These are phyloP conservation scores for Tetrahymena thermophila DNA, from an alignment of 73 alveolate genomes.

Conservation along the genomic window DNA sequence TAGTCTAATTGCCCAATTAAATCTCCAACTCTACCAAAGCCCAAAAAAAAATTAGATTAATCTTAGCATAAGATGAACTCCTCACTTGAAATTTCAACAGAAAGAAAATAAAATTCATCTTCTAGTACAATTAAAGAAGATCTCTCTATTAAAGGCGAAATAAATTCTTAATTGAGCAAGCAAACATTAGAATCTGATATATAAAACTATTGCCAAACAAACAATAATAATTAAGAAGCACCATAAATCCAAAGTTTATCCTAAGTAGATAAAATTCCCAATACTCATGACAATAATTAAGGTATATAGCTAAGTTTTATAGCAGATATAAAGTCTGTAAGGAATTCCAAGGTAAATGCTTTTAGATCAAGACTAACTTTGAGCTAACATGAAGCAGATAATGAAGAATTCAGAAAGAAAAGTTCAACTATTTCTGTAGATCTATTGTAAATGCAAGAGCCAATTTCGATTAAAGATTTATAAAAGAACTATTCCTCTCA, in stretches of 20 bases:
- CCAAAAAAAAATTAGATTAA: background rate
- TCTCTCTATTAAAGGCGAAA: background rate
- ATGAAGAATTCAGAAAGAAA: background rate
- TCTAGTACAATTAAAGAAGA: background rate
- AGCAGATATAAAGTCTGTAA: background rate
- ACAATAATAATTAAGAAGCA: background rate
- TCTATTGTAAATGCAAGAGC: background rate
- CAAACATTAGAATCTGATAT: background rate
- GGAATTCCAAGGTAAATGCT: background rate
- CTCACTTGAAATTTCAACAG: background rate
- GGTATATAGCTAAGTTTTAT: background rate
- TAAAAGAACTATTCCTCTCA: background rate
- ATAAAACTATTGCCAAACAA: background rate
- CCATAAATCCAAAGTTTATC: background rate
- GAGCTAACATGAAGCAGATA: background rate
- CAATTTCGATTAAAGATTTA: background rate
- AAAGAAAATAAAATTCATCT: background rate
- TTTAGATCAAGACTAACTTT: background rate
- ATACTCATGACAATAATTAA: background rate
- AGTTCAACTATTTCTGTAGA: background rate
- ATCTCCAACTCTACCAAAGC: background rate
- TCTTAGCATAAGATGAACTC: background rate
- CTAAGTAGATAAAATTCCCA: background rate
- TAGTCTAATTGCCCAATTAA: background rate
- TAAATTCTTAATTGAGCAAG: background rate